Evolutionary conservation across 371 early-diverging fungal genomes (phyloP), one percentile per base, ranked within the genome.

Genomic region (Mucor racemosus): DNA sequence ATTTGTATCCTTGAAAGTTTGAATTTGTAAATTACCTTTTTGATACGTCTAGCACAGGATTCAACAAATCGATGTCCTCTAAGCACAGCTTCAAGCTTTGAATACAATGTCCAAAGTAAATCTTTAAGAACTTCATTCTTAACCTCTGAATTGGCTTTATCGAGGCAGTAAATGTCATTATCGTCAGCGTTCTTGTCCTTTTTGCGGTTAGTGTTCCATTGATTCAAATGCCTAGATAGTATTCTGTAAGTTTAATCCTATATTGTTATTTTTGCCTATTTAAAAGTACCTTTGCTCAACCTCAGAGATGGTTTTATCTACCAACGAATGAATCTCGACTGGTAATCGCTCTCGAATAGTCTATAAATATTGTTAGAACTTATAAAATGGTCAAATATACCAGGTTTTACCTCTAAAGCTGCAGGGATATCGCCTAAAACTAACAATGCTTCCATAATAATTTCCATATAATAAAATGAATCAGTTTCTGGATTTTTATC

Each of bases 401-500:
- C n/a, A 6, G 1, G 10, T 38, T 17, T 42, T 61, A 91, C 92
- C 74, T 89, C 88, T 60, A 95, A 78, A 1, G 93, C 93, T 50
- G 92, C 87, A 42, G 90, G 91, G 42, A 95, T 88, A 64, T 88
- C 86, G 13, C 89, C 95, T 11, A 97, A 77, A 5, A 92, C 75
- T 1, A 85, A 79, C 11, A 98, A 80, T 35, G 94, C 85, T 75
- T 96, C 95, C 60, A 97, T 75, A 17, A 98, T 79, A 60, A 91
- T 87, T 71, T 92, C 90, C 64, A 97, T 92, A 68, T 95, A 95
- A n/a, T 90, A 89, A 72, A 88, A 92, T 8, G 97, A 95, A 67
- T 98, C 96, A 0, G 90, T 86, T 69, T 98, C 98, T 1, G 96
- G 95, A 65, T 94, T 88, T 39, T 84, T 84, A 7, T 91, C 90